Evolutionary conservation across 23 red algal species (phyloP), one percentile per base, ranked within the genome.

Genomic region (Gracilaria caudata): DNA sequence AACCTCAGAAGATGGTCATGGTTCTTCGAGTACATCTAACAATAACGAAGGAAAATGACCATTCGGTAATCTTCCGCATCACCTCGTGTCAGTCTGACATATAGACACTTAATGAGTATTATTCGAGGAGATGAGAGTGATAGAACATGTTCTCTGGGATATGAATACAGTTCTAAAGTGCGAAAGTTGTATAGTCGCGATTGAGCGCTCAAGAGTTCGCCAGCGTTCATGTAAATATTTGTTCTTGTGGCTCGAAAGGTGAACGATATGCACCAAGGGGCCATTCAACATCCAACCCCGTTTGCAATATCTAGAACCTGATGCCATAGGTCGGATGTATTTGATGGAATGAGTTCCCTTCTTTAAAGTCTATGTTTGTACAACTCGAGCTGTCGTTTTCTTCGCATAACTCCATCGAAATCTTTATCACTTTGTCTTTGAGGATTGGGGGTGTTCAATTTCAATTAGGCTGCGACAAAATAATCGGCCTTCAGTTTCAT

Each of bases 381-480:
- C 14, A 53, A 53, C 49, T 53, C 13, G 13, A 17, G 14, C 41
- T n/a, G 43, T 45, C 11, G 43, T 45, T 45, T 7, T 45, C 43
- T 11, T 11, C 43, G 11, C 43, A 7, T 45, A 6, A 32, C 7
- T 64, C 58, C 58, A 9, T 32, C 58, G 1, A 64, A 10, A 1
- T 19, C 11, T 26, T 47, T 29, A 75, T 30, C 40, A 12, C 49
- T 75, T 45, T 17, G 37, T 29, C 24, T 25, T 47, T 21, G 70
- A 75, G 10, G 70, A 29, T 49, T 75, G 39, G 0, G 37, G 40
- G 19, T 8, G 43, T 17, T 38, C 40, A 20, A 49, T 75, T 14
- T 7, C 39, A 46, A 75, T 75, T 47, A 75, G 24, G 33, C 70
- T 75, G 26, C 70, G 70, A 38, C 70, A 75, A 75, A 75, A 75